Conservation (phyloP, 805 yeast species). For the Phaffomyces opuntiae region DNA sequence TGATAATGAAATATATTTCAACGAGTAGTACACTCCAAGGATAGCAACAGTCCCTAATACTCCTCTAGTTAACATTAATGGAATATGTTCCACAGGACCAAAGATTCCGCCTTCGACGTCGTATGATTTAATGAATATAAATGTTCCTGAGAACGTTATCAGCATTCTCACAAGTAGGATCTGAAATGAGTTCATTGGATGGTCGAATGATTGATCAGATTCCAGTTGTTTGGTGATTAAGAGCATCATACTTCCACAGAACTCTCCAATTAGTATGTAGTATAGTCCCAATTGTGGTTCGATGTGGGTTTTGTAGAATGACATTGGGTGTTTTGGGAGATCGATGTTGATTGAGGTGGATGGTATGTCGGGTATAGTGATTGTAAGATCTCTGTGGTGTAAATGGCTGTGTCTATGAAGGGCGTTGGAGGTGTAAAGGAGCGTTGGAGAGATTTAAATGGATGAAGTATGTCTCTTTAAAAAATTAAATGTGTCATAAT, state of each 20-base stretch:
- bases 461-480: too few species aligned
- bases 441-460: too few species aligned
- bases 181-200: slow-evolving; percentile 63
- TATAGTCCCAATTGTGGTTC: background rate
- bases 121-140: slow-evolving; percentile 44
- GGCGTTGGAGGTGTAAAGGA: too few species aligned
- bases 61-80: slow-evolving; percentile 52
- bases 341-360: too few species aligned
- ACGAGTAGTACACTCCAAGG: slow-evolving; percentile 61
- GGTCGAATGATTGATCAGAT: slow-evolving; percentile 44
- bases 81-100: slow-evolving; percentile 53
- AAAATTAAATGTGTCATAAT: too few species aligned
- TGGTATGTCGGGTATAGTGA: too few species aligned
- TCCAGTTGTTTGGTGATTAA: slow-evolving; percentile 63
- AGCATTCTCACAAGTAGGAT: slow-evolving; percentile 67
- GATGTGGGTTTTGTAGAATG: too few species aligned
- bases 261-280: slow-evolving; percentile 43
- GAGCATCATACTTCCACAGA: slow-evolving; percentile 67
- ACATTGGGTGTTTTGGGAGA: too few species aligned
- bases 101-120: slow-evolving; percentile 53
- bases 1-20: slow-evolving; percentile 61
- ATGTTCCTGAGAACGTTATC: slow-evolving; percentile 53
- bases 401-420: too few species aligned
- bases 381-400: too few species aligned
- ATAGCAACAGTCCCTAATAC: slow-evolving; percentile 71